phyloP scores from a whole-genome alignment of 2,329 filamentous ascomycete species.

The Blastomyces gilchristii region DNA sequence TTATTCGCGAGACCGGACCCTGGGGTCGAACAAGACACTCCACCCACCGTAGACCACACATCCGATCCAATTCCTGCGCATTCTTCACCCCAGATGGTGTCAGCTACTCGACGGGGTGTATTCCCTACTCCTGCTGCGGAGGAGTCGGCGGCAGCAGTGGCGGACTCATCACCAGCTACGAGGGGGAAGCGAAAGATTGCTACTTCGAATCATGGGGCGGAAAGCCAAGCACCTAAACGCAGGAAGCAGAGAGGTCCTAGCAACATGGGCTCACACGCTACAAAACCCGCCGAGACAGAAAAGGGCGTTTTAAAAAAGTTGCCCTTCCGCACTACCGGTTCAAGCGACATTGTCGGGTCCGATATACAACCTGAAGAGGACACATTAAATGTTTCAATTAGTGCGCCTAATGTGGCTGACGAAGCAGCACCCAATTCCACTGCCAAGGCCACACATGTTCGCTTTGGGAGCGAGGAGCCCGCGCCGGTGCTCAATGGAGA shows the following conservation, averaged over 20 bases:
- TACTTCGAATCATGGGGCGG: neutral
- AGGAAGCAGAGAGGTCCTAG: constrained; percentile 2
- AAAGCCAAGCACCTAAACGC: constrained; percentile 3
- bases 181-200: constrained; percentile 16
- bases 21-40: constrained; percentile 13
- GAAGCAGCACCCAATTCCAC: constrained; percentile 6
- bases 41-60: neutral
- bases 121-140: constrained; percentile 15
- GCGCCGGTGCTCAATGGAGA: constrained; percentile 19
- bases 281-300: neutral
- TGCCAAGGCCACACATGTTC: constrained; percentile 24
- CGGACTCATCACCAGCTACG: constrained; percentile 13
- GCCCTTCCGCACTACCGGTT: neutral
- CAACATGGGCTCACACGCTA: neutral
- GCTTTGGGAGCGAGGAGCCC: constrained; percentile 36
- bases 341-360: neutral
- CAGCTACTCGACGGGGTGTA: constrained; percentile 24
- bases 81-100: constrained; percentile 23
- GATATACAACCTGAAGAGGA: neutral
- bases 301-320: neutral
- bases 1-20: constrained; percentile 29
- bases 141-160: neutral
- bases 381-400: neutral
- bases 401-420: neutral
- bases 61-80: constrained; percentile 10